A percentile compares a stretch with the other conserved stretches of the same genome.
Evolutionary conservation across 306 rosid genomes (phyloP).

Genomic region (Sechiopsis laciniata): DNA sequence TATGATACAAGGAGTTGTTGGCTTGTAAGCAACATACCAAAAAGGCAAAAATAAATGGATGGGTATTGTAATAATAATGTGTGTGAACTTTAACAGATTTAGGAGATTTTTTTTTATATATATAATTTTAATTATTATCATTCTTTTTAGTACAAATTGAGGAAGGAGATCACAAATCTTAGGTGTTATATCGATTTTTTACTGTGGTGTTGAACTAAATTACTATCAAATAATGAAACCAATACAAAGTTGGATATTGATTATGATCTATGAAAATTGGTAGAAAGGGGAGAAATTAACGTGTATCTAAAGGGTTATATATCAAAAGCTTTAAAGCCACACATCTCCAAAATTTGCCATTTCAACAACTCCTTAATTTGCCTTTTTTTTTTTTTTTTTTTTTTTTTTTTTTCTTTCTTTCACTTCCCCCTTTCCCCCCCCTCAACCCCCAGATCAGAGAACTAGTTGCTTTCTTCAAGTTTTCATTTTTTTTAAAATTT

Average conservation of each 20-base stretch:
- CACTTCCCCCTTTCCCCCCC: constrained; percentile 11
- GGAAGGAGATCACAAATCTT: too few relatives aligned
- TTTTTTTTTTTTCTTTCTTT: neutral
- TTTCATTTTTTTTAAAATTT: neutral
- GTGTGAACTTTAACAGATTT: neutral
- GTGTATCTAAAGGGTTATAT: neutral
- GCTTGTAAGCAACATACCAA: neutral
- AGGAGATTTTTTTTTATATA: too few relatives aligned
- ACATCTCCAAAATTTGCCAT: neutral
- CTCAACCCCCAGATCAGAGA: constrained; percentile 9
- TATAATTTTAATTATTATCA: too few relatives aligned
- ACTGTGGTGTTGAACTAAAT: too few relatives aligned
- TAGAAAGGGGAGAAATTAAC: constrained; percentile 10
- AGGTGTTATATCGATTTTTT: too few relatives aligned
- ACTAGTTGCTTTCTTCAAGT: neutral
- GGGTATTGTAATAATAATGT: neutral
- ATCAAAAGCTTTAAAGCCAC: constrained; percentile 17
- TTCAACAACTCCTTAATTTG: constrained; percentile 11
- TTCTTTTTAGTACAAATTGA: too few relatives aligned
- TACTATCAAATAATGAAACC: too few relatives aligned
- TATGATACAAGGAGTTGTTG: constrained; percentile 6
- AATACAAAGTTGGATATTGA: neutral
- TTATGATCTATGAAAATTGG: neutral
- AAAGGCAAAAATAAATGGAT: too few relatives aligned
- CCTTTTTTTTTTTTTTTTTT: neutral